Evolutionary conservation across 805 yeast species (phyloP).

Genomic region (Schwanniomyces yamadae): DNA sequence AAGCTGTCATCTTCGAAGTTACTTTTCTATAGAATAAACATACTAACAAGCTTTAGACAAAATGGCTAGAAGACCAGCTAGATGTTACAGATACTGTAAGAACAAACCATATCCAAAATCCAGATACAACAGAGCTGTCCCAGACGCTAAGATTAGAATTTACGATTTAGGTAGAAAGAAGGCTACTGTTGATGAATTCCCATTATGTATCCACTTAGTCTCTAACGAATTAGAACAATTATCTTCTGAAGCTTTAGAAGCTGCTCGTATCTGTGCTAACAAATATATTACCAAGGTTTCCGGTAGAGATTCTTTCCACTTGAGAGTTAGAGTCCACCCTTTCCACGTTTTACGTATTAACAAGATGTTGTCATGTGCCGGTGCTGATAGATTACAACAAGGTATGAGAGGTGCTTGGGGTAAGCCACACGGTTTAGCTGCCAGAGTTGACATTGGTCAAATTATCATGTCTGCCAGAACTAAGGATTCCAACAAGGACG

Average conservation of each 20-base stretch:
- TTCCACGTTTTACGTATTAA: conserved; percentile 99
- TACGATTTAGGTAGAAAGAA: conserved; percentile 99
- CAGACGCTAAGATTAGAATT: conserved; percentile 99
- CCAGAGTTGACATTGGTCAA: conserved; percentile 98
- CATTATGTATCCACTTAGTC: conserved; percentile 98
- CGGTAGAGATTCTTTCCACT: conserved; percentile 99
- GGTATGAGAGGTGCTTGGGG: conserved; percentile 99
- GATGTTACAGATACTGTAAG: conserved; percentile 99
- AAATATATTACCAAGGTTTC: conserved; percentile 96
- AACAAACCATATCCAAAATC: conserved; percentile 99
- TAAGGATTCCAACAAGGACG: conserved; percentile 96
- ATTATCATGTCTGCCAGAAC: conserved; percentile 97
- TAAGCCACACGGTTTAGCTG: conserved; percentile 99
- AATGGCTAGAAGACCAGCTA: conserved; percentile 99
- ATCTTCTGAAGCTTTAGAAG: conserved; percentile 99
- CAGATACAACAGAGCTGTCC: conserved; percentile 99
- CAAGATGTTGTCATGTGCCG: conserved; percentile 99
- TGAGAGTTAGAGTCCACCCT: conserved; percentile 99
- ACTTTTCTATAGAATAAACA: conserved; percentile 4
- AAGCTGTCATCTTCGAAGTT: background rate
- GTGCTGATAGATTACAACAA: conserved; percentile 99
- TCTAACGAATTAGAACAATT: conserved; percentile 99
- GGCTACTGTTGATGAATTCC: conserved; percentile 99
- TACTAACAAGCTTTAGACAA: conserved; percentile 47
- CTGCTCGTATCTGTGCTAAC: conserved; percentile 99